phyloP scores from a whole-genome alignment of 2,329 filamentous ascomycete species.

The Ceratocystiopsis sp. region DNA sequence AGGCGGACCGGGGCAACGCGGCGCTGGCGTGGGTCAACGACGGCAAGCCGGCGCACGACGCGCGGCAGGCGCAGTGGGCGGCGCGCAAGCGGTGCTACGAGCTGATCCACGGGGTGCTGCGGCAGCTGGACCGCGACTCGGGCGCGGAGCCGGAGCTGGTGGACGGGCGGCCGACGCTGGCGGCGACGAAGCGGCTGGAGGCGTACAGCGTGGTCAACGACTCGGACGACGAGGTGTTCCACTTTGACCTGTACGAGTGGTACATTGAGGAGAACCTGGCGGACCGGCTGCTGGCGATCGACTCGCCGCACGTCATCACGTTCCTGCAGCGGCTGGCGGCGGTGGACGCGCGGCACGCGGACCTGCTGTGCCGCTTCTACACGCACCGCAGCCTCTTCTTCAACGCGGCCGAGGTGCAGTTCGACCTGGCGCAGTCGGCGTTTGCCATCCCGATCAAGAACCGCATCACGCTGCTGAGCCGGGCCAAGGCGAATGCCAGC shows the following conservation, averaged over 20 bases:
- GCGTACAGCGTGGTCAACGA: constrained; percentile 81
- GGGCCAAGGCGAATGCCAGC: constrained; percentile 82
- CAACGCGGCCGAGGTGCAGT: constrained; percentile 74
- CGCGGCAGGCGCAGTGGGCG: constrained; percentile 48
- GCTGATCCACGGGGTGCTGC: constrained; percentile 69
- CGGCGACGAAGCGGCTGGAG: constrained; percentile 65
- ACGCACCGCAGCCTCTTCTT: constrained; percentile 71
- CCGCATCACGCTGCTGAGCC: constrained; percentile 75
- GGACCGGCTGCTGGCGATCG: constrained; percentile 68
- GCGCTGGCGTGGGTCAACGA: constrained; percentile 81
- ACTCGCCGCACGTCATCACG: constrained; percentile 70
- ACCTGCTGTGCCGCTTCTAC: constrained; percentile 86
- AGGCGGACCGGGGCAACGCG: constrained; percentile 73
- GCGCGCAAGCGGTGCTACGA: constrained; percentile 67
- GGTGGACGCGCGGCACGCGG: constrained; percentile 60
- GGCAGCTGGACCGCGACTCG: constrained; percentile 56
- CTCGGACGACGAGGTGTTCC: constrained; percentile 84
- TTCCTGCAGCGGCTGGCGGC: constrained; percentile 67
- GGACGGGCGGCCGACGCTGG: constrained; percentile 61
- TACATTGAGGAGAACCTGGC: constrained; percentile 75
- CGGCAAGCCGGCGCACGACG: constrained; percentile 53
- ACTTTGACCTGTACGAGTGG: constrained; percentile 96
- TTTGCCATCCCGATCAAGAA: constrained; percentile 67
- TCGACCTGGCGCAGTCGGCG: constrained; percentile 65
- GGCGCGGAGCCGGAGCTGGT: constrained; percentile 52